Evolutionary conservation across 2,329 filamentous ascomycete genomes (phyloP).

Genomic region (Keithomyces neogunnii): DNA sequence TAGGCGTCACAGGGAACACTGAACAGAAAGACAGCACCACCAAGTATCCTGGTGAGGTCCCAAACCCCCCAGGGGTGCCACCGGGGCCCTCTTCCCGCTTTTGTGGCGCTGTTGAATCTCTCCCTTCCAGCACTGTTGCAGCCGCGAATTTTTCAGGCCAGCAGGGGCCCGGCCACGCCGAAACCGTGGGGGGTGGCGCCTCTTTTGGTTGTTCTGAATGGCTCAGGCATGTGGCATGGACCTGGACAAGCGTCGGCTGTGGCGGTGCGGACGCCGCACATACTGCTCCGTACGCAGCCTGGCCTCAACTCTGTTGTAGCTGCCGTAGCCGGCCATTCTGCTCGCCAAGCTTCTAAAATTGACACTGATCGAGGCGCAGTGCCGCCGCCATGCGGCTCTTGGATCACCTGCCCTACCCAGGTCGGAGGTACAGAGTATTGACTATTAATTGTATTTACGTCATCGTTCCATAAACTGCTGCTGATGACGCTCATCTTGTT

Average conservation of each 20-base stretch:
- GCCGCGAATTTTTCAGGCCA: not conserved
- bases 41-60: no score
- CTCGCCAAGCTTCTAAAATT: no score
- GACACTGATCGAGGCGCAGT: not conserved
- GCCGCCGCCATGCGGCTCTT: not conserved
- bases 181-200: not conserved
- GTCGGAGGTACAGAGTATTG: no score
- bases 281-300: not conserved
- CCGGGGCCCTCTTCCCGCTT: not conserved
- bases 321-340: no score
- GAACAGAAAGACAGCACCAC: no score
- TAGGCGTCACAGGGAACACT: no score
- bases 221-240: no score
- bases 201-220: no score
- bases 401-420: no score
- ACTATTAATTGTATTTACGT: not conserved
- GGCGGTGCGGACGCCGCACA: not conserved
- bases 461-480: not conserved
- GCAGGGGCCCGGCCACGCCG: conserved; percentile 1
- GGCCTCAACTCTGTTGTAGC: no score
- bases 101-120: not conserved
- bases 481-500: not conserved
- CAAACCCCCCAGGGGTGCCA: no score
- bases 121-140: not conserved
- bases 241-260: not conserved